Evolutionary conservation across 2,329 filamentous ascomycete species (phyloP).

Genomic region (Sporothrix brunneoviolacea): DNA sequence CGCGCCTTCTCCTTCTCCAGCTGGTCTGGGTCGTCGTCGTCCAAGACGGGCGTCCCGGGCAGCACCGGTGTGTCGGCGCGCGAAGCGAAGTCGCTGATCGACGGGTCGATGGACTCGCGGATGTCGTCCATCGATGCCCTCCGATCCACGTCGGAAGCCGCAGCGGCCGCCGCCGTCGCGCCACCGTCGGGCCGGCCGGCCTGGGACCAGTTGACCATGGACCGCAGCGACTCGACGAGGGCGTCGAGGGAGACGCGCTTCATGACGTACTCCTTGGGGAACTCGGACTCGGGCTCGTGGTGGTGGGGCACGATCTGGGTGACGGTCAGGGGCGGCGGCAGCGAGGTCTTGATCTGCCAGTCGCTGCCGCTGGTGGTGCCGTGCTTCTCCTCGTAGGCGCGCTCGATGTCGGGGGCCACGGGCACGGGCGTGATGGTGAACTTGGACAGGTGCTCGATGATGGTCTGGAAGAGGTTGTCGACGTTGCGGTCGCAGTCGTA

Average conservation of each 20-base stretch:
- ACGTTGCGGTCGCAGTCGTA: conserved; percentile 95
- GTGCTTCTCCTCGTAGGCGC: conserved; percentile 76
- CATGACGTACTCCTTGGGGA: conserved; percentile 83
- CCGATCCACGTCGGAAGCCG: conserved; percentile 41
- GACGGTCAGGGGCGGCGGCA: conserved; percentile 81
- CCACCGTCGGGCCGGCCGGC: conserved; percentile 54
- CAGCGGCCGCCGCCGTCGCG: conserved; percentile 23
- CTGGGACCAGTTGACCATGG: conserved; percentile 85
- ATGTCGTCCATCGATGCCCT: conserved; percentile 48
- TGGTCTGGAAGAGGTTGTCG: conserved; percentile 93
- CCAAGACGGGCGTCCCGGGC: conserved; percentile 56
- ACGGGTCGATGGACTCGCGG: conserved; percentile 71
- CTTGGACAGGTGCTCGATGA: conserved; percentile 88
- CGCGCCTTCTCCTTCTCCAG: conserved; percentile 91
- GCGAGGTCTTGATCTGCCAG: conserved; percentile 78
- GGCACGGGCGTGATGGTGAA: conserved; percentile 74
- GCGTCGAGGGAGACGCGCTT: conserved; percentile 87
- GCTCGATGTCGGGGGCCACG: conserved; percentile 71
- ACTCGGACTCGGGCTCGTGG: conserved; percentile 57
- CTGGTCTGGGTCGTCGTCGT: conserved; percentile 91
- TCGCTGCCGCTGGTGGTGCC: conserved; percentile 58
- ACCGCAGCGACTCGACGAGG: conserved; percentile 80
- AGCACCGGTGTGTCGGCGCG: conserved; percentile 52
- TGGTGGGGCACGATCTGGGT: conserved; percentile 59
- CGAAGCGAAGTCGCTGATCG: conserved; percentile 53